Conservation (phyloP, 1,284 basidiomycete species). For the Salmacisia buchloeana region DNA sequence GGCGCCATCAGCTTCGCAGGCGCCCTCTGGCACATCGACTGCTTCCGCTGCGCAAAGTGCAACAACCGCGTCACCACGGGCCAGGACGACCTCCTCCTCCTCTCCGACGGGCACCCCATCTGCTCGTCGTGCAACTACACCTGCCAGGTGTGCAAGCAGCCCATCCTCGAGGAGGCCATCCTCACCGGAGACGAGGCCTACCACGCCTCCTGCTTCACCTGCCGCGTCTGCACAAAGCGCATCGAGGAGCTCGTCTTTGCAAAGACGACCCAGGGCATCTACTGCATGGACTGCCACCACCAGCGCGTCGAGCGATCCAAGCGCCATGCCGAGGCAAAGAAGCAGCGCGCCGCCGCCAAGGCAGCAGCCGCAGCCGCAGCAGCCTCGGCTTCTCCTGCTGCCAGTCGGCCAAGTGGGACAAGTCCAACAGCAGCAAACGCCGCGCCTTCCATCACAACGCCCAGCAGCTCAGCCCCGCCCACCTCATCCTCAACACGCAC, state of each 20-base stretch:
- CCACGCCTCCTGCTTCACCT: conserved; percentile 97
- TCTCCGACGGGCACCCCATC: conserved; percentile 93
- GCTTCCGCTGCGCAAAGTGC: conserved; percentile 50
- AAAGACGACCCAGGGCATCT: conserved; percentile 95
- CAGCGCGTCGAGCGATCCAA: conserved; percentile 87
- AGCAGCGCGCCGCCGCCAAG: conserved; percentile 48
- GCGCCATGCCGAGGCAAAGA: conserved; percentile 68
- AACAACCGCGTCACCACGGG: conserved; percentile 64
- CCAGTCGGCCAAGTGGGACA: no score
- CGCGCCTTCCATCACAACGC: no score
- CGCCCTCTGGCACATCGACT: conserved; percentile 43
- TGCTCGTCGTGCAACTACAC: conserved; percentile 94
- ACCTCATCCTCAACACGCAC: no score
- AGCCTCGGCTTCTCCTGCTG: no score
- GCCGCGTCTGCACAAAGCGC: conserved; percentile 83
- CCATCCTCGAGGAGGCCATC: conserved; percentile 61
- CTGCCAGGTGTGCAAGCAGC: conserved; percentile 44
- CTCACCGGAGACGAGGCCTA: conserved; percentile 98
- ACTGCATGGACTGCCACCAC: conserved; percentile 97
- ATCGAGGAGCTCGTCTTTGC: conserved; percentile 98
- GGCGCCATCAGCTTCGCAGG: conserved; percentile 42
- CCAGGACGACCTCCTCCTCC: conserved; percentile 78
- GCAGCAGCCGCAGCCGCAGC: conserved; percentile 1
- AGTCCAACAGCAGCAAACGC: no score
- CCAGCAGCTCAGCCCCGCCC: no score